Conservation (phyloP, 1,284 basidiomycete genomes). For the Moesziomyces parantarcticus region DNA sequence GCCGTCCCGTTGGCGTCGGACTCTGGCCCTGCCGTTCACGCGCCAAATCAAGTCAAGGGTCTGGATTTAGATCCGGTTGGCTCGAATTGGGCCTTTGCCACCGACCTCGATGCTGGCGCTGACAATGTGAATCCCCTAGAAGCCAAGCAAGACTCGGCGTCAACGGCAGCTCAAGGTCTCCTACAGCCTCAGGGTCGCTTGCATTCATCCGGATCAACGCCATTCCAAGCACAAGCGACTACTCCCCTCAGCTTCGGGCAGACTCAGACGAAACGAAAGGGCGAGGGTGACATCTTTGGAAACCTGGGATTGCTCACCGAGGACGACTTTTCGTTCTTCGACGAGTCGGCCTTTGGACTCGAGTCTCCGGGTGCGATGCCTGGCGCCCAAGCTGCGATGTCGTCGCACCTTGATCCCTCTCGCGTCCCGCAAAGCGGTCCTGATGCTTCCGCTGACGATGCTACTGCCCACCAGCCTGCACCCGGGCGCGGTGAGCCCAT, state of each 20-base stretch:
- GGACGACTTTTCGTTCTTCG: conserved; percentile 65
- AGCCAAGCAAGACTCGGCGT: not conserved
- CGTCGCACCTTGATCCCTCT: conserved; percentile 6
- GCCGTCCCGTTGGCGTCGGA: not conserved
- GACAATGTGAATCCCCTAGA: not conserved
- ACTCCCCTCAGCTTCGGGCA: conserved; percentile 16
- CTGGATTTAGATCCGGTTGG: not conserved
- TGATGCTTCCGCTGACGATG: conserved; percentile 2
- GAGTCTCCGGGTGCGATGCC: conserved; percentile 5
- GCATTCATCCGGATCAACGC: conserved; percentile 16
- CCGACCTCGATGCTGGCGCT: conserved; percentile 1
- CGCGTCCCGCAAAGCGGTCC: not conserved
- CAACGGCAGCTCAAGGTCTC: conserved; percentile 4
- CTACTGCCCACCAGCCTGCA: not conserved
- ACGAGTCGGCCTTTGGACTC: conserved; percentile 49
- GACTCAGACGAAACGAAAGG: conserved; percentile 27
- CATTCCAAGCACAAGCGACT: conserved; percentile 5
- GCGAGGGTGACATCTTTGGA: conserved; percentile 45
- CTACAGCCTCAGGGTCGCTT: conserved; percentile 15
- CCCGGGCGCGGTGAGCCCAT: not conserved
- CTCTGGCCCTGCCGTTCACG: not conserved
- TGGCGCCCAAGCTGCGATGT: conserved; percentile 3
- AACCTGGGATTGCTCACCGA: conserved; percentile 55
- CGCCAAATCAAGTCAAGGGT: not conserved
- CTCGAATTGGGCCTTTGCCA: conserved; percentile 13